Percentiles rank a stretch among this genome's conserved stretches.
These are phyloP conservation scores for Cladobotryum mycophilum DNA, from an alignment of 2,329 filamentous ascomycete species.

Conservation along the genomic window DNA sequence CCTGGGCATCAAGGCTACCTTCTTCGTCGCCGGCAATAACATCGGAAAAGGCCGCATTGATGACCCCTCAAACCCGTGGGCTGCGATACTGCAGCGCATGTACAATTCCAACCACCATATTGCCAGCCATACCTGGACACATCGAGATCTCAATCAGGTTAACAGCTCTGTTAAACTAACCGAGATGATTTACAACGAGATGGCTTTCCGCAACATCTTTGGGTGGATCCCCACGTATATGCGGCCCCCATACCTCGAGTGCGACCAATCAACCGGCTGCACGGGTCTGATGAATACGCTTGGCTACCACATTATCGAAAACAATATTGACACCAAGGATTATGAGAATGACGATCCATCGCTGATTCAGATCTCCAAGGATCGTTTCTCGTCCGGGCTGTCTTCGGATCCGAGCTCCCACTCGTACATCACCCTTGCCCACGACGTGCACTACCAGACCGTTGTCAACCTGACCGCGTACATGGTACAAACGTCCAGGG, in stretches of 20 bases:
- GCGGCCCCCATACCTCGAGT: conserved; percentile 40
- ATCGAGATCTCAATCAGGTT: conserved; percentile 35
- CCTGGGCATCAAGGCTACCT: conserved; percentile 30
- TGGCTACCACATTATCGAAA: conserved; percentile 51
- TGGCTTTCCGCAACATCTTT: conserved; percentile 36
- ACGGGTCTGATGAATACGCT: conserved; percentile 30
- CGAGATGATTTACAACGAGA: conserved; percentile 41
- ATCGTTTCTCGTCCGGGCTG: conserved; percentile 27
- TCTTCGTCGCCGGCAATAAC: conserved; percentile 39
- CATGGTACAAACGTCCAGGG: conserved; percentile 36
- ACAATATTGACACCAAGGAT: conserved; percentile 56
- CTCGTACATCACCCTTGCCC: conserved; percentile 46
- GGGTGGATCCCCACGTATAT: conserved; percentile 38
- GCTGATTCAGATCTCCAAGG: conserved; percentile 42
- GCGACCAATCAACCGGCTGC: conserved; percentile 34
- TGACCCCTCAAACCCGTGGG: conserved; percentile 26
- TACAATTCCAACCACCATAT: conserved; percentile 39
- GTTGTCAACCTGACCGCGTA: conserved; percentile 35
- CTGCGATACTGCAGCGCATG: conserved; percentile 35
- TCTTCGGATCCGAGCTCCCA: conserved; percentile 25
- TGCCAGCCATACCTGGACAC: conserved; percentile 42
- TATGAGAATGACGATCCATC: conserved; percentile 46
- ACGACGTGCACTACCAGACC: conserved; percentile 45
- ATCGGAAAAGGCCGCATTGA: conserved; percentile 37
- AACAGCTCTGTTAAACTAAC: conserved; percentile 26